A percentile compares a stretch with the other conserved stretches of the same genome.
Conservation (phyloP, 306 rosid species). For the Sicyos edulis region DNA sequence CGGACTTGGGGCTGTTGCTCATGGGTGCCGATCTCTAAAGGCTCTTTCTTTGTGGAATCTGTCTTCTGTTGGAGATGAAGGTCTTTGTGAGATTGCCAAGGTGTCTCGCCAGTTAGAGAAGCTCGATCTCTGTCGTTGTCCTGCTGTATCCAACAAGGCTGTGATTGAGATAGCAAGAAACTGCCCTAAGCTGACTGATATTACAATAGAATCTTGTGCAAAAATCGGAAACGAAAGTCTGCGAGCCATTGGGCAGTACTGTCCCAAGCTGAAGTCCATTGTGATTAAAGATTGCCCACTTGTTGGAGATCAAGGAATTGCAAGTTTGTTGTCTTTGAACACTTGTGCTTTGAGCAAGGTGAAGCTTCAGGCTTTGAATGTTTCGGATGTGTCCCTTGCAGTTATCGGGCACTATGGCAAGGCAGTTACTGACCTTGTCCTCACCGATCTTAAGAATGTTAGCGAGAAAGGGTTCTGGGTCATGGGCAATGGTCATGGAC, state of each 20-base stretch:
- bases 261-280: slow-evolving; percentile 58
- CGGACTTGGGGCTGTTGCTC: slow-evolving; percentile 72
- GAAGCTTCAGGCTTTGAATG: slow-evolving; percentile 65
- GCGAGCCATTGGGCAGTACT: slow-evolving; percentile 61
- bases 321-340: slow-evolving; percentile 50
- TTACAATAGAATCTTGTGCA: slow-evolving; percentile 72
- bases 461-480: slow-evolving; percentile 90
- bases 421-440: slow-evolving; percentile 59
- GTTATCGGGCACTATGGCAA: slow-evolving; percentile 82
- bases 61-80: slow-evolving; percentile 59
- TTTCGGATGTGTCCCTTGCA: slow-evolving; percentile 84
- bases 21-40: slow-evolving; percentile 79
- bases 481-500: slow-evolving; percentile 77
- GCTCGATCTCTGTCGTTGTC: slow-evolving; percentile 68
- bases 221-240: slow-evolving; percentile 70
- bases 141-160: slow-evolving; percentile 59
- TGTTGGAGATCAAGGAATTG: slow-evolving; percentile 77
- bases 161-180: slow-evolving; percentile 57
- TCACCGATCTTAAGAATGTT: slow-evolving; percentile 51
- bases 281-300: slow-evolving; percentile 51
- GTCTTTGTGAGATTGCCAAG: slow-evolving; percentile 63
- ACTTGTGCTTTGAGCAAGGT: slow-evolving; percentile 49
- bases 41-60: slow-evolving; percentile 58
- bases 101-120: slow-evolving; percentile 64
- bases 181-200: slow-evolving; percentile 59